phyloP scores from a whole-genome alignment of 768 basidiomycete species.

The Symmetrospora coprosmae region DNA sequence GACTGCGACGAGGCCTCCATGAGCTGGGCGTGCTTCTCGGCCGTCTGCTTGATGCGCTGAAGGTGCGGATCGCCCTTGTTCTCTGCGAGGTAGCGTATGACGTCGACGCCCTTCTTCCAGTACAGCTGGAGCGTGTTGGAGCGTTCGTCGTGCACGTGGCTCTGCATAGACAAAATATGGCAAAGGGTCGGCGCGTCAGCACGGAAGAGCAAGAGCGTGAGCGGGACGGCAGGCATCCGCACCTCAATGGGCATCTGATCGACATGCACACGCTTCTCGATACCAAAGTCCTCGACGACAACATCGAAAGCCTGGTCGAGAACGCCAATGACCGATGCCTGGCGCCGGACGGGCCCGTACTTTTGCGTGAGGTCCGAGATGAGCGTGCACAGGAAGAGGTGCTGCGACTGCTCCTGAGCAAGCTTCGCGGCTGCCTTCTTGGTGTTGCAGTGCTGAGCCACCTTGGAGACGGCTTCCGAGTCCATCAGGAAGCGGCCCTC shows the following conservation, averaged over 20 bases:
- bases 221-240: slow-evolving; percentile 32
- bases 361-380: slow-evolving; percentile 85
- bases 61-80: slow-evolving; percentile 92
- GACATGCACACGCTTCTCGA: slow-evolving; percentile 96
- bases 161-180: slow-evolving; percentile 42
- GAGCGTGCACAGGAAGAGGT: slow-evolving; percentile 85
- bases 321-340: slow-evolving; percentile 87
- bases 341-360: slow-evolving; percentile 87
- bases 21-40: slow-evolving; percentile 75
- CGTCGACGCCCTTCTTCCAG: slow-evolving; percentile 74
- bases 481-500: slow-evolving; percentile 78
- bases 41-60: slow-evolving; percentile 82
- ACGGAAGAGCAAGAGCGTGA: neutral
- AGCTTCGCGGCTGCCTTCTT: slow-evolving; percentile 81
- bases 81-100: slow-evolving; percentile 86
- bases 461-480: slow-evolving; percentile 90
- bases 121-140: slow-evolving; percentile 81
- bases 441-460: slow-evolving; percentile 69
- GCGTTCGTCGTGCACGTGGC: slow-evolving; percentile 92
- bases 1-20: slow-evolving; percentile 80
- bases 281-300: slow-evolving; percentile 86
- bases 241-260: slow-evolving; percentile 99
- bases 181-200: slow-evolving; percentile 28
- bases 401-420: slow-evolving; percentile 90
- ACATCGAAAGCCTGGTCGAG: slow-evolving; percentile 98